Percentiles rank a stretch among this genome's conserved stretches.
Evolutionary conservation across 306 rosid genomes (phyloP).

Genomic region (Rosa multiflora): DNA sequence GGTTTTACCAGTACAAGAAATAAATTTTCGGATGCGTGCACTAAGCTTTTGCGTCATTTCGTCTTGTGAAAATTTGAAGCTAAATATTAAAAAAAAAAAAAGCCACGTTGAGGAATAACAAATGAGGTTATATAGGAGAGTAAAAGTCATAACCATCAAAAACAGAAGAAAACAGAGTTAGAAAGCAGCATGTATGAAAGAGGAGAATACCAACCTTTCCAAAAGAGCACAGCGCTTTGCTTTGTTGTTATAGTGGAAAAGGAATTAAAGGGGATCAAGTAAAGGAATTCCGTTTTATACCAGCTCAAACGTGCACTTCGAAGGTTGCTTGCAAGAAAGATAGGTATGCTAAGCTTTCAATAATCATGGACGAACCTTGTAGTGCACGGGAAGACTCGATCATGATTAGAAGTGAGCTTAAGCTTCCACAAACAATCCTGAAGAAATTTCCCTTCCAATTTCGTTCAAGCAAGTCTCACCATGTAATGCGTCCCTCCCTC

Average conservation of each 20-base stretch:
- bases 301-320: neutral
- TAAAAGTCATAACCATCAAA: neutral
- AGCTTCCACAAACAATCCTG: neutral
- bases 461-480: neutral
- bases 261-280: neutral
- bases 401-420: neutral
- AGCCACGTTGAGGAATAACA: neutral
- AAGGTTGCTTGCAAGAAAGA: neutral
- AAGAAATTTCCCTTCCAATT: neutral
- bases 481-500: neutral
- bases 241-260: neutral
- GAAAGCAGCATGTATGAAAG: neutral
- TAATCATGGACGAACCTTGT: neutral
- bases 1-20: conserved; percentile 39
- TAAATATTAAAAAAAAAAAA: neutral
- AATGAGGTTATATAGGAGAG: too few relatives aligned
- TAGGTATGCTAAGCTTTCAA: neutral
- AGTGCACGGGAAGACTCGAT: neutral
- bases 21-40: conserved; percentile 34
- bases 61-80: neutral
- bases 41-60: conserved; percentile 40
- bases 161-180: neutral
- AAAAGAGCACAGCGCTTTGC: neutral
- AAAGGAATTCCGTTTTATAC: neutral
- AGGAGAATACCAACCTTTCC: conserved; percentile 6